Base-by-base conservation (phyloP, 441 rosid species). In the Mallotus japonicus region DNA sequence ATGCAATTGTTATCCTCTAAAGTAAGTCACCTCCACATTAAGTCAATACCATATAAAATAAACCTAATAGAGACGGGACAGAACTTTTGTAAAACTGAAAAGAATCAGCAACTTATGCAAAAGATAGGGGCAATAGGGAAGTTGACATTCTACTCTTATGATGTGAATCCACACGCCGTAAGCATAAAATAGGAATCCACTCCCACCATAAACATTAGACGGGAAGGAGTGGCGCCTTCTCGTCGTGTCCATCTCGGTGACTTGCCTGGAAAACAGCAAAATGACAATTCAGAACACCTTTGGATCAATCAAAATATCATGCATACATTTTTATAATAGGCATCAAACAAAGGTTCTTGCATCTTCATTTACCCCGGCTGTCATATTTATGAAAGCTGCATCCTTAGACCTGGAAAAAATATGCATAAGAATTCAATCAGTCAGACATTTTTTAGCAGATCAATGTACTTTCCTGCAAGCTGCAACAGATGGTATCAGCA, bases 311-410 rank as follows among this genome's bases (percentile, higher is more conserved):
- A 17, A 42, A 20, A 42, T 57, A 53, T 42, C 51, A 42, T 8
- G 46, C 15, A 15, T 17, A 20, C 40, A 44, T n/a, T 14, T 69
- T 4, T 16, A 44, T 42, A 13, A 56, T 28, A 2, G 37, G 51
- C 12, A 47, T 47, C 0, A 44, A 62, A 64, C 10, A 1, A 67
- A 71, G 53, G 70, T 40, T 56, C 76, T 56, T 58, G 91, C 98
- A 85, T 90, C 98, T 63, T 87, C 93, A 66, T 91, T 89, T 82
- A 96, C 96, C 76, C 92, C 97, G 6, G 96, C 94, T 60, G 97
- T 78, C 88, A 93, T 90, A 77, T 91, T 81, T 77, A 93, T 81
- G 82, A 90, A 88, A 55, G 69, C 22, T 57, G 90, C 76, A 49
- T 87, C 96, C 70, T 87, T 90, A 53, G 93, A 81, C 88, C 98